These are phyloP conservation scores for Porodaedalea pini DNA, from an alignment of 1,284 basidiomycete genomes.

Conservation along the genomic window DNA sequence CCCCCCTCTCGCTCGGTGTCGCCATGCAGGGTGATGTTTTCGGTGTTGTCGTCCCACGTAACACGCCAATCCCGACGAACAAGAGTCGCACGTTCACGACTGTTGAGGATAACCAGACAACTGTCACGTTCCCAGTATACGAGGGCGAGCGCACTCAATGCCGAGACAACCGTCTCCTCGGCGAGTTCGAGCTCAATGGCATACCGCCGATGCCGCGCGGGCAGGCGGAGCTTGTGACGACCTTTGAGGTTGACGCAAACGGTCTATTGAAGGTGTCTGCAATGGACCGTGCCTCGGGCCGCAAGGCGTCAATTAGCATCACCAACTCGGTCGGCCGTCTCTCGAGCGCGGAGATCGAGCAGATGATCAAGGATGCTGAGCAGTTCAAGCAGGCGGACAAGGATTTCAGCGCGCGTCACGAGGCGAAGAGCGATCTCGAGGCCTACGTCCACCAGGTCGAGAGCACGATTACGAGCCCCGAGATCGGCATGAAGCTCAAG, in stretches of 20 bases:
- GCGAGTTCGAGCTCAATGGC: slow-evolving; percentile 95
- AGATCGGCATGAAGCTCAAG: slow-evolving; percentile 96
- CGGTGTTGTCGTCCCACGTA: slow-evolving; percentile 93
- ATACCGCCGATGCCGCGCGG: slow-evolving; percentile 97
- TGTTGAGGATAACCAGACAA: slow-evolving; percentile 98
- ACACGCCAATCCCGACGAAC: slow-evolving; percentile 97
- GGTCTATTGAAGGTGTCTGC: slow-evolving; percentile 95
- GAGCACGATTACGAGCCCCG: slow-evolving; percentile 88
- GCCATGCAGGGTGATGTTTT: slow-evolving; percentile 99
- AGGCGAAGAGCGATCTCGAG: slow-evolving; percentile 95
- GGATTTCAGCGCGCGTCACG: slow-evolving; percentile 93
- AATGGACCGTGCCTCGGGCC: slow-evolving; percentile 90
- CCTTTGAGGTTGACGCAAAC: slow-evolving; percentile 97
- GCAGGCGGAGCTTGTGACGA: slow-evolving; percentile 93
- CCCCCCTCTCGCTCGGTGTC: slow-evolving; percentile 94
- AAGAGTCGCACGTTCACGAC: slow-evolving; percentile 96
- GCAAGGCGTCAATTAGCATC: slow-evolving; percentile 95
- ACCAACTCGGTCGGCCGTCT: slow-evolving; percentile 96
- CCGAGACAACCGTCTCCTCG: slow-evolving; percentile 94
- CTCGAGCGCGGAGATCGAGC: slow-evolving; percentile 90
- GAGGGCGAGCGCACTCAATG: slow-evolving; percentile 98
- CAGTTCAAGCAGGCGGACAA: slow-evolving; percentile 95
- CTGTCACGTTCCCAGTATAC: slow-evolving; percentile 96
- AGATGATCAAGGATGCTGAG: slow-evolving; percentile 98
- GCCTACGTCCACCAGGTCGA: slow-evolving; percentile 94